Base-by-base conservation (phyloP, 2,329 filamentous ascomycete genomes). In the Waltergamsia citrina region DNA sequence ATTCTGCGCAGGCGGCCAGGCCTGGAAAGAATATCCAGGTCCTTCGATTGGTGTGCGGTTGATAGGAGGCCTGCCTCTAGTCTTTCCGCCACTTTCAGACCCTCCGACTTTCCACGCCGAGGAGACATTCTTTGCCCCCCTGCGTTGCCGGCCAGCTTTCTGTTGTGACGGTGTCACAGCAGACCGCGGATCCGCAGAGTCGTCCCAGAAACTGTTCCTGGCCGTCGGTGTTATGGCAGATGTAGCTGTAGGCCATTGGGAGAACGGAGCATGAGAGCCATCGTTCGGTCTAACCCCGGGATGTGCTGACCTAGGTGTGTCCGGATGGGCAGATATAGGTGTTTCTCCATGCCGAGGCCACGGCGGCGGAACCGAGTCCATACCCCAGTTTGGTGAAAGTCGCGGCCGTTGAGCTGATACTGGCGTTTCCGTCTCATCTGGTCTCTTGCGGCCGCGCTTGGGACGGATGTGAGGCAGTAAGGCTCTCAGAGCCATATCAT, bases 401-500 rank as follows among this genome's bases (percentile, higher is more conserved):
- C 78, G 73, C 29, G 72, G 74, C 23, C 77, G 69, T 48, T 83
- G 84, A 4, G 69, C 59, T 2, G 65, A 66, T 19, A 60, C 65
- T 34, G 61, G 62, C 36, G 54, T 53, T 2, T 75, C 69, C 6
- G 75, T 70, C 12, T 80, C 77, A 7, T 81, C 78, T 0, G 74
- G 71, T 46, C 78, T 74, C 49, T 80, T 72, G 22, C 67, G 69
- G 39, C 71, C 78, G 48, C 69, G 70, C 48, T 67, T 80, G 40
- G 65, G 81, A 41, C 68, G 71, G 46, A 73, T 83, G 38, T 92
- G 81, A 19, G 88, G 87, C 32, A 94, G 68, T 4, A 95, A 67
- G 3, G 87, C 85, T 40, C 87, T 72, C 32, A 95, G 66, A 3
- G 87, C 88, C 54, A 94, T 76, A 54, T 95, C 88, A 54, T 95